Percentiles rank a stretch among this genome's conserved stretches.
phyloP scores from a whole-genome alignment of 305 asterid genomes.

The Euphrasia arctica region DNA sequence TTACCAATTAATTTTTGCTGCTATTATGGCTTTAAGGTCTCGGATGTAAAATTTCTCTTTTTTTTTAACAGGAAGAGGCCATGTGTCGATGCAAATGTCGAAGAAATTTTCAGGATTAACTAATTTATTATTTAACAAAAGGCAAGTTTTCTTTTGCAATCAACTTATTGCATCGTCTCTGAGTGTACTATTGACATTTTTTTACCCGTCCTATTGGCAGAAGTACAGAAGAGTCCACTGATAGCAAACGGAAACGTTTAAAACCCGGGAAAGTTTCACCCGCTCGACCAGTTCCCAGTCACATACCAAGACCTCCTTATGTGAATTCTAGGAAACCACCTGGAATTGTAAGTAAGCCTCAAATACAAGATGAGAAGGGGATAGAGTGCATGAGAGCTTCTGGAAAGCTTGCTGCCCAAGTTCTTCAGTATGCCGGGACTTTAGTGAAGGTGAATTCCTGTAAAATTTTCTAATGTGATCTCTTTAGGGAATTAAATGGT shows the following conservation, averaged over 20 bases:
- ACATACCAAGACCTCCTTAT: slow-evolving; percentile 82
- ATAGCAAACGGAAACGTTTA: slow-evolving; percentile 52
- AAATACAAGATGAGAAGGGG: slow-evolving; percentile 84
- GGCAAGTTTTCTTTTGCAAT: slow-evolving; percentile 38
- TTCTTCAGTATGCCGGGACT: slow-evolving; percentile 93
- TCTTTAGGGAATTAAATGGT: slow-evolving; percentile 15
- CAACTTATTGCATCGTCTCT: background rate
- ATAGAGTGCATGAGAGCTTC: slow-evolving; percentile 95
- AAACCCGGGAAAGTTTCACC: slow-evolving; percentile 90
- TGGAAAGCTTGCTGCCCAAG: slow-evolving; percentile 94
- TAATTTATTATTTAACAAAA: slow-evolving; percentile 58
- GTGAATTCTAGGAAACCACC: slow-evolving; percentile 72
- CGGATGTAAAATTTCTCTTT: too few relatives aligned
- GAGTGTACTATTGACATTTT: slow-evolving; percentile 14
- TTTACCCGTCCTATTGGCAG: slow-evolving; percentile 34
- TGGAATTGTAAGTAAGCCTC: slow-evolving; percentile 63
- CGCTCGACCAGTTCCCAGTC: slow-evolving; percentile 68
- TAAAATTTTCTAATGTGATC: slow-evolving; percentile 10
- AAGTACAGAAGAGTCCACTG: slow-evolving; percentile 44
- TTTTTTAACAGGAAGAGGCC: slow-evolving; percentile 47
- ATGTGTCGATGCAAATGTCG: slow-evolving; percentile 57
- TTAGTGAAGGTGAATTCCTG: slow-evolving; percentile 72
- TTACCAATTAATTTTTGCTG: too few relatives aligned
- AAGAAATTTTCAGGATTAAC: slow-evolving; percentile 64
- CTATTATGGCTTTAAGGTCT: too few relatives aligned